These are phyloP conservation scores for Nemania sp. DNA, from an alignment of 2,329 filamentous ascomycete genomes.

Conservation along the genomic window DNA sequence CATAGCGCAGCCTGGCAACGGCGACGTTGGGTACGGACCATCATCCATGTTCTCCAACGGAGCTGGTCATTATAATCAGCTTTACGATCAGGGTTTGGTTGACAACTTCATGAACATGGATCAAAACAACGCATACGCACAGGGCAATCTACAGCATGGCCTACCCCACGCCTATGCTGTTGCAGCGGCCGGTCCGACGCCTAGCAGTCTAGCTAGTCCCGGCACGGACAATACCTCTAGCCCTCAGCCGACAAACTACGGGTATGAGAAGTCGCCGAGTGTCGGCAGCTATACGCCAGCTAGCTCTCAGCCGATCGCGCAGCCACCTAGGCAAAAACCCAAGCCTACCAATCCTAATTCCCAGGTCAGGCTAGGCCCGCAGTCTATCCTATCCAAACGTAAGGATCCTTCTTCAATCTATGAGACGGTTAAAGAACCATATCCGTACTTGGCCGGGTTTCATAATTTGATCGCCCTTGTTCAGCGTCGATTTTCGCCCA, in stretches of 20 bases:
- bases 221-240: conserved; percentile 66
- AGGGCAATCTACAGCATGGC: conserved; percentile 64
- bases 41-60: conserved; percentile 57
- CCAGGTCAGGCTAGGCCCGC: conserved; percentile 45
- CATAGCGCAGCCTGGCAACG: conserved; percentile 45
- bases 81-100: conserved; percentile 56
- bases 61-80: conserved; percentile 52
- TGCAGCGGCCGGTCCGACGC: conserved; percentile 54
- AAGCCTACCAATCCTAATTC: conserved; percentile 46
- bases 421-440: conserved; percentile 85
- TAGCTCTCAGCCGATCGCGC: conserved; percentile 36
- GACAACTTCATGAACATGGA: conserved; percentile 59
- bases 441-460: conserved; percentile 87
- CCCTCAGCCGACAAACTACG: conserved; percentile 56
- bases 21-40: conserved; percentile 47
- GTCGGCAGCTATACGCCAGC: conserved; percentile 42
- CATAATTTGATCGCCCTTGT: conserved; percentile 84
- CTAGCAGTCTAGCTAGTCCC: conserved; percentile 64
- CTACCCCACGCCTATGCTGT: conserved; percentile 68
- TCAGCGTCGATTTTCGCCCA: conserved; percentile 74
- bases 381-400: conserved; percentile 60
- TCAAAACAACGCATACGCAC: conserved; percentile 54
- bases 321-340: conserved; percentile 48
- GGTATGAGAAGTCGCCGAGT: conserved; percentile 60
- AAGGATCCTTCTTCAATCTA: conserved; percentile 85